phyloP scores from a whole-genome alignment of 345 rosid species.

The Combretum micranthum region DNA sequence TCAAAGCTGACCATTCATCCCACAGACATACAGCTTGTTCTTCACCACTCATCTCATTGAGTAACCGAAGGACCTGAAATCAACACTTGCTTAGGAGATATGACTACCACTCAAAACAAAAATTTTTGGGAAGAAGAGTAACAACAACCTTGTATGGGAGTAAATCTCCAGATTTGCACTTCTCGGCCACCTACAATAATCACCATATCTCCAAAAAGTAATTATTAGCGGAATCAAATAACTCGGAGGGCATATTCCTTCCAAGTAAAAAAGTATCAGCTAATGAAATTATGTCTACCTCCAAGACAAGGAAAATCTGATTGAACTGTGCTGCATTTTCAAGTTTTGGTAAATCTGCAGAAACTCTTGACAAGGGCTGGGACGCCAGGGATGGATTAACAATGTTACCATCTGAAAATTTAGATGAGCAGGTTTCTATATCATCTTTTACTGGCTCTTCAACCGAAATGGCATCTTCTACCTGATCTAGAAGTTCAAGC shows the following conservation, averaged over 20 bases:
- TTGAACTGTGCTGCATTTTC: conserved; percentile 22
- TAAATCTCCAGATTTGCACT: conserved; percentile 30
- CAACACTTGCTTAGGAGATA: background rate
- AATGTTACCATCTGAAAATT: conserved; percentile 24
- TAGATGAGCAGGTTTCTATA: conserved; percentile 27
- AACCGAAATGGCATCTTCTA: conserved; percentile 76
- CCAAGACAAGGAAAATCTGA: conserved; percentile 71
- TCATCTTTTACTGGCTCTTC: conserved; percentile 42
- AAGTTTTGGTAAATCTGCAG: conserved; percentile 14
- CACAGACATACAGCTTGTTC: conserved; percentile 64
- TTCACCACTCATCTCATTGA: conserved; percentile 83
- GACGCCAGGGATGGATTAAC: conserved; percentile 13
- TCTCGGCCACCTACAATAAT: conserved; percentile 62
- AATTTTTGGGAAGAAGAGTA: background rate
- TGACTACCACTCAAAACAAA: too few species aligned
- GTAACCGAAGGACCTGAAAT: conserved; percentile 81
- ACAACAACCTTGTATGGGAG: conserved; percentile 57
- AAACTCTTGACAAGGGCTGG: conserved; percentile 16
- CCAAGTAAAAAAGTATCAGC: conserved; percentile 1
- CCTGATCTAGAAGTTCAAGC: conserved; percentile 89
- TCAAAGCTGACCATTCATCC: conserved; percentile 69
- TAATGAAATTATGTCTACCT: conserved; percentile 36
- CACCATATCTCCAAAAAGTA: too few species aligned
- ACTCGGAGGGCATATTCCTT: conserved; percentile 5
- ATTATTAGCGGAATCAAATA: too few species aligned